A percentile compares a stretch with the other conserved stretches of the same genome.
Conservation (phyloP, 805 yeast genomes). For the Lachancea kluyveri region DNA sequence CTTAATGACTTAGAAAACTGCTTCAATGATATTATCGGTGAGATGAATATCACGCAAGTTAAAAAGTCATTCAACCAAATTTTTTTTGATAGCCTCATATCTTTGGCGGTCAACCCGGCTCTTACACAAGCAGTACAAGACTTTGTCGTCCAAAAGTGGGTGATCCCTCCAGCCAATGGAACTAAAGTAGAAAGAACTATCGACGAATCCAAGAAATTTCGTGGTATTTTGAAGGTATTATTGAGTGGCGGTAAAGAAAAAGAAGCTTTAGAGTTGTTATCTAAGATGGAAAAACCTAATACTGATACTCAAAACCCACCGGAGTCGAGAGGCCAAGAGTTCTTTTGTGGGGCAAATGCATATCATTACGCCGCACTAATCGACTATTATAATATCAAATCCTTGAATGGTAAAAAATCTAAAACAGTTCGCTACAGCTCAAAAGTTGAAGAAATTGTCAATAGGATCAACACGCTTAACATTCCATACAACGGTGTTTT, state of each 20-base stretch:
- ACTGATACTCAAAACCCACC: constrained; percentile 3
- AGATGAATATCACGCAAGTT: constrained; percentile 14
- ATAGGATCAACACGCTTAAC: constrained; percentile 26
- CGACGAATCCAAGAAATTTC: constrained; percentile 20
- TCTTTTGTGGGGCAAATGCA: constrained; percentile 29
- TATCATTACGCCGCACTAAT: constrained; percentile 38
- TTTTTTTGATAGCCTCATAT: constrained; percentile 14
- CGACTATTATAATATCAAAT: constrained; percentile 26
- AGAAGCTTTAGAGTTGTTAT: constrained; percentile 31
- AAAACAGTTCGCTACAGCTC: constrained; percentile 1
- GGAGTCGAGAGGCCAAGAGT: constrained; percentile 10
- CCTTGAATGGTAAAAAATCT: constrained; percentile 13
- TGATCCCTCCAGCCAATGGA: constrained; percentile 7
- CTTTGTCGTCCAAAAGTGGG: constrained; percentile 9
- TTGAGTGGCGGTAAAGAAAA: constrained; percentile 18
- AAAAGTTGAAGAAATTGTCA: constrained; percentile 28
- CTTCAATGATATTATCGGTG: constrained; percentile 13
- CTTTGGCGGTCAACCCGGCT: constrained; percentile 13
- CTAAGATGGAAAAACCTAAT: constrained; percentile 27
- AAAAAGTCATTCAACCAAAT: constrained; percentile 15
- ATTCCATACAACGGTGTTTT: constrained; percentile 32
- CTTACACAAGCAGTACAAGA: constrained; percentile 14
- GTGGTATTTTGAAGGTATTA: constrained; percentile 22
- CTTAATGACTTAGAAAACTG: constrained; percentile 10
- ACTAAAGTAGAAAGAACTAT: constrained; percentile 6